Evolutionary conservation across 257 asterid species (phyloP), one percentile per base, ranked within the genome.

Genomic region (Nicotiana sylvestris): DNA sequence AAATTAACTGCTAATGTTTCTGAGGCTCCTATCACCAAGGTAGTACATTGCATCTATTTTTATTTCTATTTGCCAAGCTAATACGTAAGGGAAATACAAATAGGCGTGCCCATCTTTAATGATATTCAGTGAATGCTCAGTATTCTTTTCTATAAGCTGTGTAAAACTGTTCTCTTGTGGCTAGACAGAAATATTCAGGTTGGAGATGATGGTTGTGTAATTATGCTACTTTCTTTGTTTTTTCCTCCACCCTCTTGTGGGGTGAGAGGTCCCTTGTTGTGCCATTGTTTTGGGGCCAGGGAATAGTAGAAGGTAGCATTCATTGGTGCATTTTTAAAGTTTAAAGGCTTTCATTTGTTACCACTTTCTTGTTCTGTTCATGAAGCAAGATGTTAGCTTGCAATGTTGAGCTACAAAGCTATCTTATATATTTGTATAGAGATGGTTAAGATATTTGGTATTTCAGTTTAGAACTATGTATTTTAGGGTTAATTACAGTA

Each of bases 1-100:
- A 88, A 88, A 84, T 83, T 85, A 83, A 85, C 87, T 39, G 87
- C 92, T 67, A 81, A 32, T 6, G 51, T 82, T 80, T 55, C 91
- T 57, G 85, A 88, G 10, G 79, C 88, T 67, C 84, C 91, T 62
- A 77, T 78, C 69, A 83, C 93, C 9, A 77, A 89, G 97, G 98
- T 94, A 88, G 76, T 39, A 2, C 11, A 46, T 49, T 49, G 61
- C 39, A 27, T 74, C 62, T 74, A 74, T 49, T 46, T 46, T 77
- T 27, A 57, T 16, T 76, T 67, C 67, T 27, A 58, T 17, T 76
- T 67, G 62, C 61, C 16, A 37, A 6, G 57, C 43, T 80, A 15
- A 13, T 66, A 9, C 69, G 43, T 11, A 43, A 43, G 78, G 60
- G 27, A 46, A 68, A 11, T 43, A 43, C 60, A 70, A 70, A 72